Evolutionary conservation across 2,329 filamentous ascomycete species (phyloP), one percentile per base, ranked within the genome.

Genomic region (Akanthomyces lecanii): DNA sequence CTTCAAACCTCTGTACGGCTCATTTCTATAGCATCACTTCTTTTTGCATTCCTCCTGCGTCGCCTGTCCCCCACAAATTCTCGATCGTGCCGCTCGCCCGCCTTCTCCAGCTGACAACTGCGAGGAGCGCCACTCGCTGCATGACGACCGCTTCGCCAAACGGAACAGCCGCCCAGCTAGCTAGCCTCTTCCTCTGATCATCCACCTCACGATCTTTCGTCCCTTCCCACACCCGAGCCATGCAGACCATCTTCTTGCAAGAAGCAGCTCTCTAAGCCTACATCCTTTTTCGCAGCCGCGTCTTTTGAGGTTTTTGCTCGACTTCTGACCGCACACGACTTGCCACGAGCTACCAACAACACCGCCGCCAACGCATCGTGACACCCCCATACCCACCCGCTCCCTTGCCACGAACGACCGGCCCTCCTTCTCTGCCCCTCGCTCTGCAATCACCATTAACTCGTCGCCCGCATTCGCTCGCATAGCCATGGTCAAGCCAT

Each of bases 401-500:
- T 54, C 51, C 51, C 51, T 54, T 40, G 51, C 51, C 28, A 54
- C 51, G 12, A 40, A 21, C 47, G 30, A 40, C 51, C n/a, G 21
- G n/a, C 33, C 50, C 30, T 25, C n/a, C 21, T 3, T 14, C 8
- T 23, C 40, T 47, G 42, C 25, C 44, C 44, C 28, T 8, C 12
- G 3, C 23, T 16, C 23, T 40, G 16, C 33, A 3, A 16, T 21
- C 36, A 16, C 16, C 23, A 21, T 50, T 40, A 45, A 36, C 7
- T 30, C 6, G 38, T 30, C 12, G 28, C 56, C 14, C 45, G 12
- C 18, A 6, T 36, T 28, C 42, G 36, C 56, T 51, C 56, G 56
- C 57, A 62, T 55, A 21, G 53, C 28, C 62, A 64, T 64, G 62
- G 21, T 58, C 51, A 54, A 65, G 62, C 48, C 56, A 68, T 68